Evolutionary conservation across 352 stramenopile genomes (phyloP).

Genomic region (Phytophthora multivora): DNA sequence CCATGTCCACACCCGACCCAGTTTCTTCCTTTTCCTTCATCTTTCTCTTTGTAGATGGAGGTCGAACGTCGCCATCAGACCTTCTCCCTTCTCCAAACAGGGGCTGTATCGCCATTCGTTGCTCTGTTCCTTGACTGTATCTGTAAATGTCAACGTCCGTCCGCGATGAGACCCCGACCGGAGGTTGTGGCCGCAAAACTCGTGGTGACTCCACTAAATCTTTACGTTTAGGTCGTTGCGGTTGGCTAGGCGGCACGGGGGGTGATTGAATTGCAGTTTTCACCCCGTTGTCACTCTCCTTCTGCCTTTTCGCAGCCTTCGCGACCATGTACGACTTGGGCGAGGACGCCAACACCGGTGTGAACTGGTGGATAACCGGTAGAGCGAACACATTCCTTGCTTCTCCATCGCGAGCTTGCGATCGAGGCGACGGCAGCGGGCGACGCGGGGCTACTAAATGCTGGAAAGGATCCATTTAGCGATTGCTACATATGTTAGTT

Average conservation of each 20-base stretch:
- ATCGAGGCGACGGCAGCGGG: conserved; percentile 38
- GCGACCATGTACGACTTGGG: conserved; percentile 39
- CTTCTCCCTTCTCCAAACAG: conserved; percentile 68
- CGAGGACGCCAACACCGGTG: conserved; percentile 55
- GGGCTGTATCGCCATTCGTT: conserved; percentile 73
- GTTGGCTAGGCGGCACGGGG: conserved; percentile 3
- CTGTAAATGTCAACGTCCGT: conserved; percentile 66
- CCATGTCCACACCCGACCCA: neutral
- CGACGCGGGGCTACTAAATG: conserved; percentile 8
- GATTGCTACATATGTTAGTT: conserved; percentile 10
- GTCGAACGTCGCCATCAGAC: conserved; percentile 27
- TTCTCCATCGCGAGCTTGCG: conserved; percentile 39
- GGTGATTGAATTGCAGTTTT: neutral
- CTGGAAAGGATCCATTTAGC: conserved; percentile 27
- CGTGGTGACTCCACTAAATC: conserved; percentile 34
- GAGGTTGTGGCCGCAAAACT: conserved; percentile 40
- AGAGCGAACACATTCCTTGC: conserved; percentile 52
- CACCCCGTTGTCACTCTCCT: neutral
- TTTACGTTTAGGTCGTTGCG: conserved; percentile 18
- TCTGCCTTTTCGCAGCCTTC: conserved; percentile 8
- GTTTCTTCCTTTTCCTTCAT: conserved; percentile 13
- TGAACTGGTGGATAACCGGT: conserved; percentile 66
- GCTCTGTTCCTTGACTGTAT: conserved; percentile 56
- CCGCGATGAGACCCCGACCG: conserved; percentile 45
- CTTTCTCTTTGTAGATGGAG: conserved; percentile 32